These are phyloP conservation scores for Aureobasidium sp. DNA, from an alignment of 2,329 filamentous ascomycete genomes.

Conservation along the genomic window DNA sequence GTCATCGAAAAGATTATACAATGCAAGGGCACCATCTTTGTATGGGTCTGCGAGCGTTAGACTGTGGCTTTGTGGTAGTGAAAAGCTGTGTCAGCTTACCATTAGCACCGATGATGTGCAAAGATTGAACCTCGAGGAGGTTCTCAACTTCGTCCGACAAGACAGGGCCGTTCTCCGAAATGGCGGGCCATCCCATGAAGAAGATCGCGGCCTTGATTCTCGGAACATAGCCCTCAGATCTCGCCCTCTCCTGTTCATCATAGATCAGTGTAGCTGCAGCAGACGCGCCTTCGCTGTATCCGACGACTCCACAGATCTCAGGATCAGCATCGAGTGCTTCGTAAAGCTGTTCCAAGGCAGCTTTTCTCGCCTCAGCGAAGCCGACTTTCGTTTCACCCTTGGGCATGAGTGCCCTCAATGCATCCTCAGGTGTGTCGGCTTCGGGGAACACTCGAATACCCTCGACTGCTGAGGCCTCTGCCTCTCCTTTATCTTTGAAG, in stretches of 20 bases:
- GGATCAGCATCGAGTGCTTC: background rate
- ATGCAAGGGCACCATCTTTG: slow-evolving; percentile 1
- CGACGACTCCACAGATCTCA: background rate
- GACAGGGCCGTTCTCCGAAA: background rate
- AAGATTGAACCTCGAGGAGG: background rate
- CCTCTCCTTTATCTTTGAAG: background rate
- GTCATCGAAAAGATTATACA: slow-evolving; percentile 7
- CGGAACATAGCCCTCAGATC: background rate
- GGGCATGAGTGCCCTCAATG: background rate
- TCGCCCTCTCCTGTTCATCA: background rate
- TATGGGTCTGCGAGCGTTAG: background rate
- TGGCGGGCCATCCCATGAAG: slow-evolving; percentile 3
- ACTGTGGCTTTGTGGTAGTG: too few species aligned
- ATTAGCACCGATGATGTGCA: background rate
- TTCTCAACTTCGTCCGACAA: background rate
- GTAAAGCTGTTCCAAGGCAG: background rate
- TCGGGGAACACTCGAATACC: slow-evolving; percentile 1
- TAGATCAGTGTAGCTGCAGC: background rate
- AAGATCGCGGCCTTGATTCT: background rate
- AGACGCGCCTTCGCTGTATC: background rate
- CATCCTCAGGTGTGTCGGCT: slow-evolving; percentile 2
- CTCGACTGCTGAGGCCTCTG: background rate
- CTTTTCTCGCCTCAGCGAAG: background rate
- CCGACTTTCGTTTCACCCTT: background rate
- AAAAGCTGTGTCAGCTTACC: background rate